Percentiles rank a stretch among this genome's conserved stretches.
Conservation (phyloP, 2,329 filamentous ascomycete species). For the Epichloe gansuensis region DNA sequence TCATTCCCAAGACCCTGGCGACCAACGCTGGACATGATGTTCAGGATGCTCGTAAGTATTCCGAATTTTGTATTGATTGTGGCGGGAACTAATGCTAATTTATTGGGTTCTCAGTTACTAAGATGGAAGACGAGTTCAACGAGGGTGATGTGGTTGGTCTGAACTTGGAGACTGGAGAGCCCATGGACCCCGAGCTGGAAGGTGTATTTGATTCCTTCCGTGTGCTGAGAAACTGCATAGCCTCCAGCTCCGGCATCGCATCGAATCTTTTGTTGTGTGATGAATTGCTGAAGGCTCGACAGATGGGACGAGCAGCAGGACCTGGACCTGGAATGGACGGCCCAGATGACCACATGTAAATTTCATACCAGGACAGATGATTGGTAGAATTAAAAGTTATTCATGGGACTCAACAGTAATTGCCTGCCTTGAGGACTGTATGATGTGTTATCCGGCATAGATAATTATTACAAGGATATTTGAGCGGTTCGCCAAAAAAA, state of each 20-base stretch:
- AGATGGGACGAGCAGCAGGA: slow-evolving; percentile 64
- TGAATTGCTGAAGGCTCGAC: slow-evolving; percentile 91
- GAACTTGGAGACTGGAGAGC: slow-evolving; percentile 73
- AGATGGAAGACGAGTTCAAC: slow-evolving; percentile 70
- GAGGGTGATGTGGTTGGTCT: slow-evolving; percentile 81
- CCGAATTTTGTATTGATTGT: slow-evolving; percentile 4
- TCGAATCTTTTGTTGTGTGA: slow-evolving; percentile 92
- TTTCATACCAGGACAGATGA: slow-evolving; percentile 14
- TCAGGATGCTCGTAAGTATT: slow-evolving; percentile 73
- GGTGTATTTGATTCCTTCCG: slow-evolving; percentile 95
- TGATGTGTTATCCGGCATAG: too few relatives aligned
- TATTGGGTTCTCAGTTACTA: slow-evolving; percentile 47
- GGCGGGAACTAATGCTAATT: slow-evolving; percentile 7
- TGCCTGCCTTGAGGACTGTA: too few relatives aligned
- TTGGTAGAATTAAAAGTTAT: slow-evolving; percentile 14
- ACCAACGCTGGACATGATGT: slow-evolving; percentile 95
- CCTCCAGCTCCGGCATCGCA: slow-evolving; percentile 87
- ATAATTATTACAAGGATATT: too few relatives aligned
- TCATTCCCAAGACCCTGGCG: slow-evolving; percentile 95
- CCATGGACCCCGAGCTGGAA: slow-evolving; percentile 88
- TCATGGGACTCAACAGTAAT: slow-evolving; percentile 13
- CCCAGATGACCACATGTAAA: slow-evolving; percentile 38
- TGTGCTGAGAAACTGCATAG: slow-evolving; percentile 83
- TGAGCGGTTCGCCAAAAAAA: too few relatives aligned
- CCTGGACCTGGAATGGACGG: slow-evolving; percentile 54